phyloP scores from a whole-genome alignment of 352 stramenopile genomes.

The Globisporangium cylindrosporum region DNA sequence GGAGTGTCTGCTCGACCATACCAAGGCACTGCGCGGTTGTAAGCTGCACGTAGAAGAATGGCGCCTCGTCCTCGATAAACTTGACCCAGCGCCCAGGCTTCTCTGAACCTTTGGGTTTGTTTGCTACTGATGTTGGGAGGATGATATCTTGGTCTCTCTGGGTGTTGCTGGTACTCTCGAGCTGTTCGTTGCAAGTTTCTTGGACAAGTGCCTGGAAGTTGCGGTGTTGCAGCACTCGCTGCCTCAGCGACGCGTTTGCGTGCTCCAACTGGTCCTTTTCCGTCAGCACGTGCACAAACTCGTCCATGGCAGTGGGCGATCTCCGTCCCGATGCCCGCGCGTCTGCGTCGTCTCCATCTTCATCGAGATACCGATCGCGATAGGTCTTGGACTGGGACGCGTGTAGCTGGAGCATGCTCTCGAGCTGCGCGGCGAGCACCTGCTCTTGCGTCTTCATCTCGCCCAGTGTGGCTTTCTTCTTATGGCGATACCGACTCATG shows the following conservation, averaged over 20 bases:
- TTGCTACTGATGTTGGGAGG: neutral
- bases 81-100: neutral
- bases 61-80: conserved; percentile 1
- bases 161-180: neutral
- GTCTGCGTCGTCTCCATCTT: neutral
- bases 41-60: conserved; percentile 5
- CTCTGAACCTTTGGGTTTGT: neutral
- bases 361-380: neutral
- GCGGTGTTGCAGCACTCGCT: neutral
- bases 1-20: neutral
- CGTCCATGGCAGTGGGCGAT: neutral
- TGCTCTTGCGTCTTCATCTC: conserved; percentile 29
- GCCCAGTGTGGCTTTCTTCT: conserved; percentile 41
- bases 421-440: conserved; percentile 27
- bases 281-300: conserved; percentile 1
- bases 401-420: conserved; percentile 11
- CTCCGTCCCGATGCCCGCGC: neutral
- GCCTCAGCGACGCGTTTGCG: neutral
- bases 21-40: neutral
- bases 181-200: neutral
- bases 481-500: conserved; percentile 41
- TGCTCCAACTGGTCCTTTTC: conserved; percentile 2
- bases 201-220: neutral
- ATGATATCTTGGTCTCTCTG: neutral
- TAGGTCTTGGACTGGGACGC: conserved; percentile 3